Evolutionary conservation across 345 rosid genomes (phyloP), one percentile per base, ranked within the genome.

Genomic region (Gossypium arboreum): DNA sequence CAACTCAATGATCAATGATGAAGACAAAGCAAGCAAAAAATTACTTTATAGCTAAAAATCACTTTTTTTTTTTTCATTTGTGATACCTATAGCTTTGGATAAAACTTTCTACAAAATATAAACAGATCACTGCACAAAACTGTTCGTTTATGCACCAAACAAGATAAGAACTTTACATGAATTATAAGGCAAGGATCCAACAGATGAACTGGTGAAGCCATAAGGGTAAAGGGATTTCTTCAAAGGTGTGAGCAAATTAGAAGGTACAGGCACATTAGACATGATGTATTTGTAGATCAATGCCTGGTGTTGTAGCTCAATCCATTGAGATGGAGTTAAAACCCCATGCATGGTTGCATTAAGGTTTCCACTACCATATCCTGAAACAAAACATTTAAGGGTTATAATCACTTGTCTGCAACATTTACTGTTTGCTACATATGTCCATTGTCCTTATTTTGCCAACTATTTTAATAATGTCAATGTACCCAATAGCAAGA

Each of bases 301-400:
- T n/a, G 91, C 88, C 74, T 92, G 95, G 56, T 86, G 90, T 68
- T 90, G 85, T 43, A 92, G 78, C 79, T 92, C 97, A 66, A 85
- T 85, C 93, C 86, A 81, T 68, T 92, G 95, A 64, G 89, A 79
- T 65, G 86, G 83, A 63, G 72, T 56, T 43, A 78, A 73, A 71
- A 68, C 52, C 22, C 84, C 94, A 81, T 90, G 88, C 93, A 87
- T 83, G 85, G 71, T 79, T 74, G 85, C 79, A 81, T 78, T 84
- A 82, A 86, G 73, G 82, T 80, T 84, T 80, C 82, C 84, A 54
- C 78, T 75, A 55, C 87, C 85, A 77, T 77, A 80, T 79, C 87
- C 91, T 83, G 85, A 81, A 75, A 74, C 62, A 68, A 27, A 12
- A 57, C 9, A 77, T 13, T 12, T 9, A 41, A 43, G 25, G 24